phyloP scores from a whole-genome alignment of 192 early-diverging fungal species.

The Coemansia sp. region DNA sequence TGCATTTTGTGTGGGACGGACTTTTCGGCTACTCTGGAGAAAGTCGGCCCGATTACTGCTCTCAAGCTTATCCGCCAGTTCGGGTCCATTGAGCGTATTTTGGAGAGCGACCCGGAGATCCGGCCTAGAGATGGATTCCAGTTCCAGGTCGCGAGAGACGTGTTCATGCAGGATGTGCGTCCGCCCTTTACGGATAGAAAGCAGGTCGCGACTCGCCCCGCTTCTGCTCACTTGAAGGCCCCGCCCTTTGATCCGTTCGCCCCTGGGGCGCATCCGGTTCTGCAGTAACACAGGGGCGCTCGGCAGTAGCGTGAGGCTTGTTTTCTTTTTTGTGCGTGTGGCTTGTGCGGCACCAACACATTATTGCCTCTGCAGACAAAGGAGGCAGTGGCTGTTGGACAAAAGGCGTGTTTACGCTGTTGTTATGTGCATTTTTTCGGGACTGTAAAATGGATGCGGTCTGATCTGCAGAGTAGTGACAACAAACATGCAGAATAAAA shows the following conservation, averaged over 20 bases:
- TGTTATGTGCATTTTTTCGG: neutral
- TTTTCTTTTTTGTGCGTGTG: neutral
- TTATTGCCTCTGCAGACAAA: neutral
- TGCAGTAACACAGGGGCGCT: neutral
- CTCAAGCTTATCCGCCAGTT: slow-evolving; percentile 56
- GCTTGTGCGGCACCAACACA: neutral
- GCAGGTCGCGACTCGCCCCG: slow-evolving; percentile 10
- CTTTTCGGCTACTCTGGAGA: slow-evolving; percentile 62
- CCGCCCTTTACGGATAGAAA: slow-evolving; percentile 15
- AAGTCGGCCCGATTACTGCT: slow-evolving; percentile 66
- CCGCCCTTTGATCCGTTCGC: slow-evolving; percentile 1
- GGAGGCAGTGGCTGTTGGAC: neutral
- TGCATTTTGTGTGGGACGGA: slow-evolving; percentile 80
- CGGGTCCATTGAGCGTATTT: slow-evolving; percentile 64
- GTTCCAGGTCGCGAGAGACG: slow-evolving; percentile 35
- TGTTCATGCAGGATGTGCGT: slow-evolving; percentile 22
- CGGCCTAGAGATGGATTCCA: slow-evolving; percentile 40
- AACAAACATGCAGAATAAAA: slow-evolving; percentile 7
- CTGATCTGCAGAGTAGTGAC: neutral
- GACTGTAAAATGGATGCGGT: neutral
- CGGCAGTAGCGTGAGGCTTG: slow-evolving; percentile 1
- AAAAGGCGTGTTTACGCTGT: neutral
- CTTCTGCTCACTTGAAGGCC: neutral
- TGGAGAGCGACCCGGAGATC: slow-evolving; percentile 30
- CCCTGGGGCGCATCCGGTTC: neutral